Conservation (phyloP, 1,284 basidiomycete species). For the Cutaneotrichosporon cutaneum region DNA sequence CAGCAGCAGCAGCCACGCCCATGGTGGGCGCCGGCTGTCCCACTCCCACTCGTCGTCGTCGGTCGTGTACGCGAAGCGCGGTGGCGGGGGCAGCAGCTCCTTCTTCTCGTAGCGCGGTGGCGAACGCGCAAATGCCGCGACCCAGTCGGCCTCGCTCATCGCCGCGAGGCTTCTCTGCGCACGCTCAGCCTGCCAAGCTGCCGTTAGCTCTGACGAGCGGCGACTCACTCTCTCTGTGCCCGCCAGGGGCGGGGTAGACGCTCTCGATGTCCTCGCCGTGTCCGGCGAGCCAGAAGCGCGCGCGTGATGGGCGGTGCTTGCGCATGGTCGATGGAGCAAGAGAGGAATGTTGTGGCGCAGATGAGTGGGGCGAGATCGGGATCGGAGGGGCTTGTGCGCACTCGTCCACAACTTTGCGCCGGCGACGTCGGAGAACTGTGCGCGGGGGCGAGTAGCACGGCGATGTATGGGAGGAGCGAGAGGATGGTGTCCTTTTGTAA, state of each 20-base stretch:
- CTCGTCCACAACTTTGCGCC: too few relatives aligned
- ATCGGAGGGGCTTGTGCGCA: background rate
- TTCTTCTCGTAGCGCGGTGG: background rate
- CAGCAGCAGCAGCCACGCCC: background rate
- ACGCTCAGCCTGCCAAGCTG: background rate
- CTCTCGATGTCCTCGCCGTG: constrained; percentile 11
- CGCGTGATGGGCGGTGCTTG: constrained; percentile 6
- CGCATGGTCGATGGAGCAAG: background rate
- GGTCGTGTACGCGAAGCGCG: background rate
- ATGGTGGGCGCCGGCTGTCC: background rate
- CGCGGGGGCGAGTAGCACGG: too few relatives aligned
- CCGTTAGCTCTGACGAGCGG: background rate
- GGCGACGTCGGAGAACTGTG: too few relatives aligned
- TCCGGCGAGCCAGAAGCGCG: constrained; percentile 16
- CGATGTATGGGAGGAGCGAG: too few relatives aligned
- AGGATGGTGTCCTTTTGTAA: too few relatives aligned
- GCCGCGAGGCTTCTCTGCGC: background rate
- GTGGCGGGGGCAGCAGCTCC: constrained; percentile 3
- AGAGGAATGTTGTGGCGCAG: background rate
- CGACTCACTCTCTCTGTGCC: background rate
- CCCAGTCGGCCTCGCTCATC: constrained; percentile 5
- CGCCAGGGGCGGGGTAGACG: background rate
- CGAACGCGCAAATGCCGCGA: constrained; percentile 1
- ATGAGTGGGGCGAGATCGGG: background rate
- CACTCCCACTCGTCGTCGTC: constrained; percentile 3